A percentile compares a stretch with the other conserved stretches of the same genome.
Conservation (phyloP, 169 alveolate genomes). For the Miamiensis avidus region DNA sequence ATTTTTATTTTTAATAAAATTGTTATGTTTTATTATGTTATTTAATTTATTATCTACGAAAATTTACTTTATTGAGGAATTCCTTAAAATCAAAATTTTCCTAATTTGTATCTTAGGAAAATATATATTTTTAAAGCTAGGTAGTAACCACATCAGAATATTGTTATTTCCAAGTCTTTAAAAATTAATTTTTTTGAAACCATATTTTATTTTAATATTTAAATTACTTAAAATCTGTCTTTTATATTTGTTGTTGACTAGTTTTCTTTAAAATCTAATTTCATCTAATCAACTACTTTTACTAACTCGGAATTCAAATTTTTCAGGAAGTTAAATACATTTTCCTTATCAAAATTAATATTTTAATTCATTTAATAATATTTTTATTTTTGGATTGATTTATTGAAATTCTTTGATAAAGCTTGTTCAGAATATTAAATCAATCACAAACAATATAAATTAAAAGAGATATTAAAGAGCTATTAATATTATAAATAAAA, state of each 20-base stretch:
- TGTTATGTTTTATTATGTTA: neutral
- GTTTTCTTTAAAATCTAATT: slow-evolving; percentile 17
- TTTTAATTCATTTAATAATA: neutral
- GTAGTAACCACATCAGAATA: slow-evolving; percentile 17
- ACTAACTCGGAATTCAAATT: slow-evolving; percentile 5
- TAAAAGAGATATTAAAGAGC: too few species aligned
- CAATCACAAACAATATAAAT: too few species aligned
- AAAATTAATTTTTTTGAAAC: neutral
- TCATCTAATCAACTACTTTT: slow-evolving; percentile 12
- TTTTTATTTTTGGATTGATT: too few species aligned
- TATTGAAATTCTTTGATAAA: too few species aligned
- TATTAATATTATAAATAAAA: too few species aligned
- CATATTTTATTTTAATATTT: neutral
- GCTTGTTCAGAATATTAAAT: too few species aligned
- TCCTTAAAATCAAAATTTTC: slow-evolving; percentile 15
- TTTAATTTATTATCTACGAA: too few species aligned
- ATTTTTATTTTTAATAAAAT: too few species aligned
- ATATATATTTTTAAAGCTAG: slow-evolving; percentile 1
- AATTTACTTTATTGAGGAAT: slow-evolving; percentile 8
- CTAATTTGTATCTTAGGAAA: slow-evolving; percentile 7
- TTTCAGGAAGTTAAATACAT: slow-evolving; percentile 6
- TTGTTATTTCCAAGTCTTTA: slow-evolving; percentile 8
- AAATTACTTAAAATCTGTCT: slow-evolving; percentile 21
- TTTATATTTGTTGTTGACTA: neutral
- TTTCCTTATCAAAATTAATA: slow-evolving; percentile 12